Percentiles rank a stretch among this genome's conserved stretches.
phyloP scores from a whole-genome alignment of 1,139 yeast genomes.

The Suhomyces anneliseae region DNA sequence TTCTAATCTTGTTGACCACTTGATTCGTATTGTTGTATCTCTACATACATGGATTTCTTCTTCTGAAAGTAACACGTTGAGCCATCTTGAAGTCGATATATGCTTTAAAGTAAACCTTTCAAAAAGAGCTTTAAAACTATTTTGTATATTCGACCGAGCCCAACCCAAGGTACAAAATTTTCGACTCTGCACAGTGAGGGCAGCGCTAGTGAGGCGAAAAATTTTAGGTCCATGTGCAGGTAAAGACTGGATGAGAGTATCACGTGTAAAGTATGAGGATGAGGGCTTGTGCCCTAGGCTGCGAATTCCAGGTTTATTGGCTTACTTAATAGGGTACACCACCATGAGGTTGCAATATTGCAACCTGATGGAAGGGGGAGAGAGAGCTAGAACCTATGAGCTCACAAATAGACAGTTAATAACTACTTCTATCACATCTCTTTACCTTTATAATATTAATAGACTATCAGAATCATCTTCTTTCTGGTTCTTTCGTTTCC shows the following conservation, averaged over 20 bases:
- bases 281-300: conserved; percentile 16
- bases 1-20: not conserved
- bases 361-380: not conserved
- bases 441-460: too few species aligned
- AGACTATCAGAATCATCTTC: too few species aligned
- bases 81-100: conserved; percentile 37
- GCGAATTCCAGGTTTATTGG: not conserved
- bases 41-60: conserved; percentile 52
- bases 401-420: too few species aligned
- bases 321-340: too few species aligned
- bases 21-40: not conserved
- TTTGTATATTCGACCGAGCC: conserved; percentile 10
- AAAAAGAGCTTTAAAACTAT: conserved; percentile 15
- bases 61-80: conserved; percentile 55
- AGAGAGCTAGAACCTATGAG: not conserved
- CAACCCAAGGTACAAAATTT: conserved; percentile 10
- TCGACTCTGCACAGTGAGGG: conserved; percentile 9
- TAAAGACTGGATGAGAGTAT: conserved; percentile 1
- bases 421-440: too few species aligned
- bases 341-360: not conserved
- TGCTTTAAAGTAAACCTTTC: conserved; percentile 17
- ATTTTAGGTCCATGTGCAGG: conserved; percentile 10
- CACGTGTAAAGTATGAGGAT: conserved; percentile 1
- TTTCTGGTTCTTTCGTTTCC: too few species aligned
- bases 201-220: conserved; percentile 5